Conservation (phyloP, 345 rosid species). For the Syzygium grande region DNA sequence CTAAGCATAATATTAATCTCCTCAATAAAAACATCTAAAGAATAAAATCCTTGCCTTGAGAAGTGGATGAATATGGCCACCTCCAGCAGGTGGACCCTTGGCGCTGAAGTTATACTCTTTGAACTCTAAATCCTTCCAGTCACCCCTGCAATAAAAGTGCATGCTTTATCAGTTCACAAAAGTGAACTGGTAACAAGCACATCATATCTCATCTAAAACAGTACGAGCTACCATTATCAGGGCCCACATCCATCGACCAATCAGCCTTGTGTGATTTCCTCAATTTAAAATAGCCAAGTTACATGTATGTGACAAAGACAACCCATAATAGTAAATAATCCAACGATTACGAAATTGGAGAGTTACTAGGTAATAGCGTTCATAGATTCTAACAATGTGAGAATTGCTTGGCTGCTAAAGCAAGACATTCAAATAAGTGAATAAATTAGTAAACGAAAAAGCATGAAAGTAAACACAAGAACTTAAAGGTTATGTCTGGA, state of each 20-base stretch:
- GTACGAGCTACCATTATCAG: not conserved
- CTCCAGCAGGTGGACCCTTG: slow-evolving; percentile 75
- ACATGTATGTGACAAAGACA: not conserved
- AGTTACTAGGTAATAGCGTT: not conserved
- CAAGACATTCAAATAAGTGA: not conserved
- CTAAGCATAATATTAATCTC: not conserved
- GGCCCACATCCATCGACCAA: not conserved
- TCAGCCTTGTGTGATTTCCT: not conserved
- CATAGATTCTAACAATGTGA: not conserved
- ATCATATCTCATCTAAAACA: not conserved
- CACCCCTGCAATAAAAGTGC: slow-evolving; percentile 41
- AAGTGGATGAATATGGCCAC: slow-evolving; percentile 93
- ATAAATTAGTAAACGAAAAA: not conserved
- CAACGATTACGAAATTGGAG: not conserved
- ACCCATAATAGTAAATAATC: not conserved
- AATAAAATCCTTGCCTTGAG: slow-evolving; percentile 53
- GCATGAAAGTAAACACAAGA: not conserved
- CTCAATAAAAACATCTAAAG: not conserved
- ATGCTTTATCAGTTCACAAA: not conserved
- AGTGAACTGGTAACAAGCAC: not conserved
- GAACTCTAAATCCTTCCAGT: slow-evolving; percentile 83
- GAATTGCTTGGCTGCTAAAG: not conserved
- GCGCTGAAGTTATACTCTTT: slow-evolving; percentile 90
- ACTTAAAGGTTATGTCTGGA: not conserved
- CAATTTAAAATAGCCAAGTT: not conserved